Base-by-base conservation (phyloP, 179 eudicot genomes). In the Drosera spatulata region DNA sequence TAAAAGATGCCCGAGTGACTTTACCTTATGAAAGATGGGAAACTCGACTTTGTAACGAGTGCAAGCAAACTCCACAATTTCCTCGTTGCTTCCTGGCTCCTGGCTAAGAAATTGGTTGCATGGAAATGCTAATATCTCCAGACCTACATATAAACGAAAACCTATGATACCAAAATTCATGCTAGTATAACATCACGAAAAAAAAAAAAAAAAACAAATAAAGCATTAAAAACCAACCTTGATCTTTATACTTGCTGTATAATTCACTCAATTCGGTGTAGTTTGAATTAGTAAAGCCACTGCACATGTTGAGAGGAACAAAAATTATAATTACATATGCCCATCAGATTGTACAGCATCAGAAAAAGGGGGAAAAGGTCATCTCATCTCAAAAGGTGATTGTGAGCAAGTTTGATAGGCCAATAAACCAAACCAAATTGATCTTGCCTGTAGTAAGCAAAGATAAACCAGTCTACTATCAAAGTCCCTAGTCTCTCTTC, bases 21-120 rank as follows among this genome's bases (percentile, higher is more conserved):
- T 33, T 60, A 88, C 96, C 95, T 91, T 91, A 47, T 86, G 84
- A 64, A 91, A 88, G 12, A 91, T 79, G 62, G 97, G 97, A 67
- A 63, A 88, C 67, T 91, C 96, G n/a, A 94, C 96, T 71, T 91
- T 91, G 56, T 88, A 91, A 53, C 95, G 96, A 71, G 97, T 83
- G 77, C 97, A 88, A 42, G 85, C 97, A 61, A 87, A 85, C 73
- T 91, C 82, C 58, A 81, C 58, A 41, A 88, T 85, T 69, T 91
- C 80, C 58, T 85, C 96, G 72, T 85, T 91, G 41, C 53, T 73
- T 5, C 96, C 97, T 13, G 97, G 97, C 73, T 88, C 97, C 64
- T 91, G 91, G 41, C 71, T 69, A 10, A 85, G 84, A 71, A 91
- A 91, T 69, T 91, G 96, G 70, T 91, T 88, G 82, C 97, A 91